These are phyloP conservation scores for Nyctanthes arbortristis DNA, from an alignment of 257 asterid genomes.

Conservation along the genomic window DNA sequence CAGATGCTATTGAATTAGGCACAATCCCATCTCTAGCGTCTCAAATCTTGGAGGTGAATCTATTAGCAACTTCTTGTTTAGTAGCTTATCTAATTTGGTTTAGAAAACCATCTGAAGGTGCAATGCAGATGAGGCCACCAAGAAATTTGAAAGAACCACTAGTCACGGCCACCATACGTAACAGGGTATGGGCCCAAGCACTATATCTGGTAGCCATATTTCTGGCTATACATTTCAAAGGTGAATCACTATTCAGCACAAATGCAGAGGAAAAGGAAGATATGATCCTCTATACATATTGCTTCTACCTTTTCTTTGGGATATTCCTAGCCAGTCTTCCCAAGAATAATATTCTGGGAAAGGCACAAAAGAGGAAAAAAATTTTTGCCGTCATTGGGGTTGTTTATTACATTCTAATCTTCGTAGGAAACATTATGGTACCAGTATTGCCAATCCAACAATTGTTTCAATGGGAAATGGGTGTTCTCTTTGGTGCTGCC, in stretches of 20 bases:
- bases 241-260: slow-evolving; percentile 8
- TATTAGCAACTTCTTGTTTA: slow-evolving; percentile 5
- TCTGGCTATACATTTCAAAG: slow-evolving; percentile 19
- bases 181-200: slow-evolving; percentile 13
- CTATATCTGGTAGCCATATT: slow-evolving; percentile 14
- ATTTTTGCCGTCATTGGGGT: slow-evolving; percentile 19
- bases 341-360: slow-evolving; percentile 4
- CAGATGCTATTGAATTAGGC: slow-evolving; percentile 14
- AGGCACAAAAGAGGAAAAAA: slow-evolving; percentile 12
- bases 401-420: background rate
- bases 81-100: slow-evolving; percentile 17
- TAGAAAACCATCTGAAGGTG: slow-evolving; percentile 16
- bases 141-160: too few relatives aligned
- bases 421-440: slow-evolving; percentile 15
- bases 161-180: slow-evolving; percentile 1
- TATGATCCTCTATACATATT: slow-evolving; percentile 18
- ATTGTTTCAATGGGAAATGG: slow-evolving; percentile 13
- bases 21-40: slow-evolving; percentile 23
- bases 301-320: slow-evolving; percentile 24
- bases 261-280: slow-evolving; percentile 17
- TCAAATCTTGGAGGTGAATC: slow-evolving; percentile 29
- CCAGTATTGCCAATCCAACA: too few relatives aligned
- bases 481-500: slow-evolving; percentile 20
- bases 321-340: slow-evolving; percentile 10
- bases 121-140: slow-evolving; percentile 13